phyloP scores from a whole-genome alignment of 352 stramenopile genomes.

The Globisporangium canariense region DNA sequence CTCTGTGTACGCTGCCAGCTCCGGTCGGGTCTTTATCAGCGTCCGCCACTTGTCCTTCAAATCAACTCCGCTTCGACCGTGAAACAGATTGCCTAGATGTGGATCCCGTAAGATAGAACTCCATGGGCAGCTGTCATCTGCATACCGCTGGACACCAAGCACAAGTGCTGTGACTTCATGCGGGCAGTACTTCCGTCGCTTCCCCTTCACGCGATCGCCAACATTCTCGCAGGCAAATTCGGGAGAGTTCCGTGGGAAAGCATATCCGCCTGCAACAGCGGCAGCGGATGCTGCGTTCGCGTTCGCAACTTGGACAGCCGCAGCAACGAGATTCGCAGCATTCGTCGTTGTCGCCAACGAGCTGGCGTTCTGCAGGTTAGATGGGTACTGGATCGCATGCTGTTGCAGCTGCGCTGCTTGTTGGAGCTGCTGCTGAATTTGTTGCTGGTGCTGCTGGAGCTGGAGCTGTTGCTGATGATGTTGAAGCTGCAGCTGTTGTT shows the following conservation, averaged over 20 bases:
- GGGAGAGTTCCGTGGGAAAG: slow-evolving; percentile 65
- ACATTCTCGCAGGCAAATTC: slow-evolving; percentile 84
- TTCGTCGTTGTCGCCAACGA: slow-evolving; percentile 31
- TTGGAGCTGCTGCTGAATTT: slow-evolving; percentile 30
- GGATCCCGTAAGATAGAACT: slow-evolving; percentile 76
- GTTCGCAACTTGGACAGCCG: slow-evolving; percentile 29
- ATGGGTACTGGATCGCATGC: slow-evolving; percentile 34
- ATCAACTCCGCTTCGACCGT: slow-evolving; percentile 73
- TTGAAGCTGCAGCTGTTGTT: slow-evolving; percentile 30
- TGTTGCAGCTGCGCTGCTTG: slow-evolving; percentile 26
- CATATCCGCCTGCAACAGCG: slow-evolving; percentile 34
- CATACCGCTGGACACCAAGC: slow-evolving; percentile 78
- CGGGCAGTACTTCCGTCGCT: slow-evolving; percentile 79
- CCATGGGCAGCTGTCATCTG: slow-evolving; percentile 82
- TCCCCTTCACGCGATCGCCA: slow-evolving; percentile 79
- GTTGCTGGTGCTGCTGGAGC: slow-evolving; percentile 30
- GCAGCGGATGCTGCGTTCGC: slow-evolving; percentile 31
- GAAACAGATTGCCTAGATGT: slow-evolving; percentile 70
- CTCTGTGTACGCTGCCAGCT: slow-evolving; percentile 74
- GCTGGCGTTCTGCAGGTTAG: slow-evolving; percentile 20
- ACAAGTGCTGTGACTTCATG: slow-evolving; percentile 83
- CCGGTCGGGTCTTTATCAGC: slow-evolving; percentile 74
- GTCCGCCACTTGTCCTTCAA: slow-evolving; percentile 85
- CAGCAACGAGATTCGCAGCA: slow-evolving; percentile 38
- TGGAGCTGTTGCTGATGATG: slow-evolving; percentile 30